Base-by-base conservation (phyloP, 352 stramenopile species). In the Aphanomyces cochlioides region DNA sequence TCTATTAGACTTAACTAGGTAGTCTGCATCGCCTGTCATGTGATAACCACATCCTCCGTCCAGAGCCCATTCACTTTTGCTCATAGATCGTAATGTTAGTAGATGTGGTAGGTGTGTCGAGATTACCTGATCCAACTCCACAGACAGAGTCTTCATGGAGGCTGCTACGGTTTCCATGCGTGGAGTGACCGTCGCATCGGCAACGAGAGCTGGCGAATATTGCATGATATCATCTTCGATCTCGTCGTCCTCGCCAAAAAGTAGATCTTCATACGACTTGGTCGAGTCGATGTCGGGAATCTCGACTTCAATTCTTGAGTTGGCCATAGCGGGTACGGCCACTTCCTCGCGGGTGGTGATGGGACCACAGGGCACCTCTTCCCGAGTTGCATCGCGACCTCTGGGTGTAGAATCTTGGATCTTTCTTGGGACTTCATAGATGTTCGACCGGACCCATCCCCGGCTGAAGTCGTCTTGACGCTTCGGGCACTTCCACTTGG, bases 61-160 rank as follows among this genome's bases (percentile, higher is more conserved):
- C 13, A 53, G 45, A n/a, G 45, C 45, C 45, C 45, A 53, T 53
- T 53, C 45, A 53, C 45, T 53, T n/a, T 19, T 53, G n/a, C 45
- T 1, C 45, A 53, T 53, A 53, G 13, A 15, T 2, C 45, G 45
- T n/a, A 15, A 19, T n/a, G 45, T 53, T 53, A 53, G 45, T 53
- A 53, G n/a, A 53, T 53, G 45, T 19, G 45, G 2, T n/a, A 15
- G n/a, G 13, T 53, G 1, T 53, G n/a, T n/a, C n/a, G n/a, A n/a
- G 1, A 53, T 2, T 19, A 53, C n/a, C 13, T 53, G 13, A 19
- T 53, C 45, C 1, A 53, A 1, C 13, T 53, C 45, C 13, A 53
- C 45, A 19, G 45, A 53, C 45, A 53, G 13, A 53, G 45, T 53
- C n/a, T 53, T 15, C 45, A 53, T 53, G n/a, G 45, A 53, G n/a